Evolutionary conservation across 2,329 filamentous ascomycete species (phyloP).

Genomic region (Aspergillus bombycis): DNA sequence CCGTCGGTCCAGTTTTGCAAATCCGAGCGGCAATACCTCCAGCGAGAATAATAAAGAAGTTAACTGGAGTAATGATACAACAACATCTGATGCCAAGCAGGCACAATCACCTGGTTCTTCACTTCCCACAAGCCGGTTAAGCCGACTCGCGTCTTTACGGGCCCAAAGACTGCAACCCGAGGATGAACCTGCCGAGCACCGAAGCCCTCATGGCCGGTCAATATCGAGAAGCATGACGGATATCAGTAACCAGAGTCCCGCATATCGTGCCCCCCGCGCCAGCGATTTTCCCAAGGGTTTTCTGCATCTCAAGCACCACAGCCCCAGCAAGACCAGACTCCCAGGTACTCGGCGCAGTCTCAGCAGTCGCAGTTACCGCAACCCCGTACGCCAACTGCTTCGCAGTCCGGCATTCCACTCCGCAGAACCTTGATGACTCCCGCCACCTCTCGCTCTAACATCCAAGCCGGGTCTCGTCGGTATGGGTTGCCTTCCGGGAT

Average conservation of each 20-base stretch:
- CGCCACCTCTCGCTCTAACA: slow-evolving; percentile 41
- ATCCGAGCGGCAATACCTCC: slow-evolving; percentile 23
- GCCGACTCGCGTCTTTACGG: slow-evolving; percentile 44
- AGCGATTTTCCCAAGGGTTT: slow-evolving; percentile 37
- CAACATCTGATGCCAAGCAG: slow-evolving; percentile 11
- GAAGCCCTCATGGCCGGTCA: slow-evolving; percentile 38
- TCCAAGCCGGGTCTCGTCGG: slow-evolving; percentile 46
- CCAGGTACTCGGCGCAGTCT: slow-evolving; percentile 26
- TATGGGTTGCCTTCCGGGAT: slow-evolving; percentile 35
- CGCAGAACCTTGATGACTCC: slow-evolving; percentile 43
- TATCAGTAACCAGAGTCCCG: slow-evolving; percentile 32
- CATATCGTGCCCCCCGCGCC: slow-evolving; percentile 36
- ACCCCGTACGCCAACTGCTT: slow-evolving; percentile 34
- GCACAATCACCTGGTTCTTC: slow-evolving; percentile 20
- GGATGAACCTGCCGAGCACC: slow-evolving; percentile 37
- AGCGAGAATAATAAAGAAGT: slow-evolving; percentile 11
- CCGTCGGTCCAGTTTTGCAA: slow-evolving; percentile 44
- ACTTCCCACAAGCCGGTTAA: slow-evolving; percentile 41
- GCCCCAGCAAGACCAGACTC: slow-evolving; percentile 27
- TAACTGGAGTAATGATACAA: slow-evolving; percentile 12
- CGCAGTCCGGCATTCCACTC: slow-evolving; percentile 40
- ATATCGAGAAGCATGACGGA: slow-evolving; percentile 50
- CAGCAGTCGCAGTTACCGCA: slow-evolving; percentile 28
- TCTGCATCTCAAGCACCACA: slow-evolving; percentile 25
- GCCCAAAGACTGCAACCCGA: slow-evolving; percentile 41